Percentiles rank a stretch among this genome's conserved stretches.
These are phyloP conservation scores for Carex littledalei DNA, from an alignment of 176 grass and related monocot species.

Conservation along the genomic window DNA sequence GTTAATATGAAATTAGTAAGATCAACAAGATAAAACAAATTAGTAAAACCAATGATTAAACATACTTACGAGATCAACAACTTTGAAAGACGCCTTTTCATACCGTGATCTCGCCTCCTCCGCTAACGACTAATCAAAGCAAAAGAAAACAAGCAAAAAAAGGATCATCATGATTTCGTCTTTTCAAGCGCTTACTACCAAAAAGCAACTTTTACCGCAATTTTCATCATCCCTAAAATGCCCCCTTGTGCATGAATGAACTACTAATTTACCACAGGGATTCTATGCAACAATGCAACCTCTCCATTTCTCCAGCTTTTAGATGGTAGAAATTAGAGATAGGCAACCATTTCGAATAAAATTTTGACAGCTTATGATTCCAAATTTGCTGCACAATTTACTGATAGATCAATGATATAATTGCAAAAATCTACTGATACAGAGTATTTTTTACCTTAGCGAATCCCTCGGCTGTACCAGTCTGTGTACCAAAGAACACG, in stretches of 20 bases:
- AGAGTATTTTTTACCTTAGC: slow-evolving; percentile 47
- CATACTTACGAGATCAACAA: slow-evolving; percentile 82
- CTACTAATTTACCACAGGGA: neutral
- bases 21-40: neutral
- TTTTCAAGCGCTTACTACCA: neutral
- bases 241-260: neutral
- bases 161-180: neutral
- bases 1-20: neutral
- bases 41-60: neutral
- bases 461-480: slow-evolving; percentile 86
- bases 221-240: neutral
- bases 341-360: neutral
- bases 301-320: neutral
- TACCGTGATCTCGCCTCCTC: slow-evolving; percentile 77
- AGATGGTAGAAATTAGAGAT: neutral
- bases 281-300: neutral
- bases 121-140: slow-evolving; percentile 40
- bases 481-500: slow-evolving; percentile 97
- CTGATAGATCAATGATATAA: neutral
- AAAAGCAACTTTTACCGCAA: neutral
- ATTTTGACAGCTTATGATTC: neutral
- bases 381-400: neutral
- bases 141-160: slow-evolving; percentile 5
- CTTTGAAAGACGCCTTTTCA: slow-evolving; percentile 78
- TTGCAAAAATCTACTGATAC: slow-evolving; percentile 19